Conservation (phyloP, 2,329 filamentous ascomycete species). For the Ceratocystis papillata region DNA sequence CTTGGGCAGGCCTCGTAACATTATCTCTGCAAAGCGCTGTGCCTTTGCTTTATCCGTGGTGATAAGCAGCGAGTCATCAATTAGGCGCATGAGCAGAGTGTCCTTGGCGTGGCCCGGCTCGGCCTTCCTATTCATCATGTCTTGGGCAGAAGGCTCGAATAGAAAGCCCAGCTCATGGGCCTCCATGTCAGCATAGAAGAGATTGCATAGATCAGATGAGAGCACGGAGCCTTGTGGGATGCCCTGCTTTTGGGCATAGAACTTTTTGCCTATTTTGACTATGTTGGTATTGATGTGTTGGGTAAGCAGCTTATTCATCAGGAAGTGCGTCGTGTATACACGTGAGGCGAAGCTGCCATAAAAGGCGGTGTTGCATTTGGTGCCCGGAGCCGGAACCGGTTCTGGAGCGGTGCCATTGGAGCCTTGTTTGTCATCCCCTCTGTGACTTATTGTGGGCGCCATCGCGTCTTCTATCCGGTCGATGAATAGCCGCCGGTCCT, state of each 20-base stretch:
- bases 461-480: constrained; percentile 35
- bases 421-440: not conserved
- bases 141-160: not conserved
- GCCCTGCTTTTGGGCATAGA: constrained; percentile 74
- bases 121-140: not conserved
- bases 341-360: constrained; percentile 56
- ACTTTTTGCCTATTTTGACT: constrained; percentile 78
- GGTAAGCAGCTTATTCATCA: constrained; percentile 57
- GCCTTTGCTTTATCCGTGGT: constrained; percentile 60
- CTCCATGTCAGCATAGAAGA: constrained; percentile 90
- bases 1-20: constrained; percentile 66
- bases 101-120: not conserved
- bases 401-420: constrained; percentile 24
- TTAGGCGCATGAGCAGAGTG: constrained; percentile 15
- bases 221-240: constrained; percentile 90
- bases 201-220: constrained; percentile 80
- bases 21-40: constrained; percentile 59
- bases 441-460: not conserved
- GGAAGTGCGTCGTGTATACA: constrained; percentile 41
- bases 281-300: constrained; percentile 79
- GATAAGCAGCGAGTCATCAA: constrained; percentile 83
- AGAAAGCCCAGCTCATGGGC: constrained; percentile 57
- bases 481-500: constrained; percentile 37
- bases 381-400: constrained; percentile 21
- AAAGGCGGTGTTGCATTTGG: constrained; percentile 61